Evolutionary conservation across 164 flowering plant genomes (phyloP).

Genomic region (Aristolochia fimbriata): DNA sequence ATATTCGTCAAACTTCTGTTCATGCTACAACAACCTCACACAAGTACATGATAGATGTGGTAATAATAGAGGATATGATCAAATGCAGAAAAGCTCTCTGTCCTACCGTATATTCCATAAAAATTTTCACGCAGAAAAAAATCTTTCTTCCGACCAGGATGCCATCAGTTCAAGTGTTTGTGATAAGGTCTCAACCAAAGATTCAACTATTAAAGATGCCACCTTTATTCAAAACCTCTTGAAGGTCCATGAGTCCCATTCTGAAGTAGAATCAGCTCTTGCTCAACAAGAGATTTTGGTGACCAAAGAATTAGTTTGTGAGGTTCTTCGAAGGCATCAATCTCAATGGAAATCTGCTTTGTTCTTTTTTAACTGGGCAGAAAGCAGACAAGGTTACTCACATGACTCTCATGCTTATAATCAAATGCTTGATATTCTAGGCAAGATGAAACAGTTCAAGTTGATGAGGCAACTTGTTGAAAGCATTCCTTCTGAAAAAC

Average conservation of each 20-base stretch:
- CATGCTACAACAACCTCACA: too few species aligned
- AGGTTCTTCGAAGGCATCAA: conserved; percentile 51
- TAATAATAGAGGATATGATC: too few species aligned
- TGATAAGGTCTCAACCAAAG: background rate
- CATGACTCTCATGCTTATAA: conserved; percentile 39
- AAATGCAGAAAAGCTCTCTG: too few species aligned
- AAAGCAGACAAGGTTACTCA: conserved; percentile 14
- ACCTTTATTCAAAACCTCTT: conserved; percentile 40
- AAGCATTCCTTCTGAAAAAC: conserved; percentile 46
- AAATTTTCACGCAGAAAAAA: too few species aligned
- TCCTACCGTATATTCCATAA: too few species aligned
- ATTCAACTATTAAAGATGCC: conserved; percentile 15
- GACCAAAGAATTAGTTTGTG: conserved; percentile 46
- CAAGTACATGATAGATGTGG: too few species aligned
- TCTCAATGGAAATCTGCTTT: conserved; percentile 69
- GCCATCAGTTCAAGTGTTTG: too few species aligned
- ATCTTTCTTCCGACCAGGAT: too few species aligned
- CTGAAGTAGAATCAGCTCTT: conserved; percentile 35
- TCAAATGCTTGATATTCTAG: conserved; percentile 66
- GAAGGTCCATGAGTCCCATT: conserved; percentile 17
- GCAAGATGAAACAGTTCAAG: conserved; percentile 48
- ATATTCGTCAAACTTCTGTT: too few species aligned
- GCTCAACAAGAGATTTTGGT: conserved; percentile 21
- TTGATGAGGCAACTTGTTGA: conserved; percentile 57
- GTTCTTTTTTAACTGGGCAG: conserved; percentile 61